Percentiles rank a stretch among this genome's conserved stretches.
Conservation (phyloP, 306 rosid species). For the Bauhinia variegata region DNA sequence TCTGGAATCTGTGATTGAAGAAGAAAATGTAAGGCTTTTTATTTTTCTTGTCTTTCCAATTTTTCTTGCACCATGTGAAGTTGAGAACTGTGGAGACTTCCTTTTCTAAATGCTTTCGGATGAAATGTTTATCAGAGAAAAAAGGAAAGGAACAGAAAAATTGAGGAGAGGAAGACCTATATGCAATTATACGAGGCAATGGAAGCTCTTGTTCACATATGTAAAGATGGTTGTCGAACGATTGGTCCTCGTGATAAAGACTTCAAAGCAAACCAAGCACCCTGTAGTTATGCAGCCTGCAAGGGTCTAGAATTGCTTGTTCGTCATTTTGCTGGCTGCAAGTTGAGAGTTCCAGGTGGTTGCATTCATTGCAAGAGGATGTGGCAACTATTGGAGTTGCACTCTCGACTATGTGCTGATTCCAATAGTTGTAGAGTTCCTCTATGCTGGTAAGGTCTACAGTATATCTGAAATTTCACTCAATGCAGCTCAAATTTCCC, state of each 20-base stretch:
- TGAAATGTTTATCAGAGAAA: conserved; percentile 52
- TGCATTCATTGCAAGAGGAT: conserved; percentile 88
- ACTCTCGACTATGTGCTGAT: conserved; percentile 78
- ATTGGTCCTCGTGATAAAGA: conserved; percentile 88
- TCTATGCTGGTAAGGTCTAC: conserved; percentile 66
- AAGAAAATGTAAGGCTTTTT: conserved; percentile 59
- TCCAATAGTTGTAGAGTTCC: conserved; percentile 72
- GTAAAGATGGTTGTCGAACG: conserved; percentile 87
- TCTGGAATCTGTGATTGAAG: conserved; percentile 51
- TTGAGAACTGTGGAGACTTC: conserved; percentile 4
- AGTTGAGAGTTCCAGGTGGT: conserved; percentile 82
- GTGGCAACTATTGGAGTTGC: conserved; percentile 95
- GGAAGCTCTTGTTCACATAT: conserved; percentile 98
- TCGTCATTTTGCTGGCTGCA: conserved; percentile 95
- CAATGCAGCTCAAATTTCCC: not conserved
- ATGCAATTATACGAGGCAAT: conserved; percentile 80
- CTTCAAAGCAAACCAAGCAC: conserved; percentile 64
- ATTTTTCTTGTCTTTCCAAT: conserved; percentile 5
- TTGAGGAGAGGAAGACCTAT: conserved; percentile 66
- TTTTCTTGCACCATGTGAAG: not conserved
- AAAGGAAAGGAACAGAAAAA: conserved; percentile 59
- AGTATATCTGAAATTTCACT: not conserved
- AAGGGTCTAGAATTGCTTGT: conserved; percentile 82
- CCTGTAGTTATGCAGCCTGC: conserved; percentile 77
- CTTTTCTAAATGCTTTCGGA: conserved; percentile 4